Base-by-base conservation (phyloP, 2,329 filamentous ascomycete genomes). In the Claviceps humidiphila region DNA sequence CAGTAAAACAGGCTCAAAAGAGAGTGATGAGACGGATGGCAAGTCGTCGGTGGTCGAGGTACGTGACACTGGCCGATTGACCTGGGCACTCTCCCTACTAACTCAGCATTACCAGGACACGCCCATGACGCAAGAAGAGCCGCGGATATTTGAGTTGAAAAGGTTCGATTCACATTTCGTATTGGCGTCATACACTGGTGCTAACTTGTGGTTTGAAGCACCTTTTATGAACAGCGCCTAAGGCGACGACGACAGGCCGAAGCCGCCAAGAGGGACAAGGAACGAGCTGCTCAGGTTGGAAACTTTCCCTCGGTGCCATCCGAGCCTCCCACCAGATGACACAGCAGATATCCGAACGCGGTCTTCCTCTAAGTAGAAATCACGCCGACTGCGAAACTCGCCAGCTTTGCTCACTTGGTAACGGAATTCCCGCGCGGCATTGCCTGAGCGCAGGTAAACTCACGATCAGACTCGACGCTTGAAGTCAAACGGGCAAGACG, bases 271-370 rank as follows among this genome's bases (percentile, higher is more conserved):
- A 76, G 86, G 50, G 93, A 91, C 62, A 81, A 84, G 44, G 88
- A 96, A 65, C 80, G 89, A 45, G 67, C 95, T 55, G 84, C 80
- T 56, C 85, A 89, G 62, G 87, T 89, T 1, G 79, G 76, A 26
- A 80, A 85, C 54, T 97, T 97, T 62, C 93, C 93, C 1, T 85
- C 87, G 43, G 89, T 93, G 1, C 91, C 91, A 2, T 85, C 80
- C 50, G 78, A 77, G 42, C 61, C 71, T 7, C 77, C 76, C 0
- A 67, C 64, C 55, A 61, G 58, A 54, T 64, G 34, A 44, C 20
- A 39, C 2, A 5, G 7, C 9, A 26, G 24, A 8, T 9, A 24
- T 9, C 7, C 24, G 16, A 11, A 16, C 8, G 24, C 26, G 14
- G 26, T 11, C 20, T n/a, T 6, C 34, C 8, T 20, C 34, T 20